Evolutionary conservation across 495 filamentous ascomycete genomes (phyloP), one percentile per base, ranked within the genome.

Genomic region (Aspergillus cristatus): DNA sequence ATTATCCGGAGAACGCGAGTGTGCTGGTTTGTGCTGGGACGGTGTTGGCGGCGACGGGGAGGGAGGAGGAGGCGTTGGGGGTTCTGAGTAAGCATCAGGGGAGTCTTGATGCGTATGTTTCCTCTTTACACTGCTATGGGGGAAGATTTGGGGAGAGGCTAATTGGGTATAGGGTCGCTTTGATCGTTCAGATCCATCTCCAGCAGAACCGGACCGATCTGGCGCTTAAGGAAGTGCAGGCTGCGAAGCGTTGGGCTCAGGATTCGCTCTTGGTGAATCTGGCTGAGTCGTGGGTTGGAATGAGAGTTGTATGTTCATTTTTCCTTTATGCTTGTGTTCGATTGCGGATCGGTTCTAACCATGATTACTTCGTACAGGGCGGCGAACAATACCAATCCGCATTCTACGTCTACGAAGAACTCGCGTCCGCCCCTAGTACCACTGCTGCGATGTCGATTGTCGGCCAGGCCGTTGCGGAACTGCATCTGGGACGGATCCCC

Each of bases 361-460:
- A n/a, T n/a, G n/a, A n/a, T n/a, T 33, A 28, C 45, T 32, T 24
- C 25, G 3, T 40, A 30, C 35, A 93, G 85, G 91, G 91, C 53
- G 88, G 87, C 43, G 90, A 96, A 45, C 88, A 84, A 60, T 98
- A 97, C 68, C 91, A 97, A 59, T 82, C 86, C 47, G 83, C 90
- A 25, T 98, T 91, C 67, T 98, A 98, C 72, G 89, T 98, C 48
- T 98, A 86, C 55, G 90, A 96, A 63, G 91, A 98, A 60, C 78
- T 98, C 28, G 91, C 91, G 14, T 83, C 93, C 58, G 78, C 82
- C 15, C 82, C 86, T 13, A 75, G 81, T 35, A 77, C 82, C 1
- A 63, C 74, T 34, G 73, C 77, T 26, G 71, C 74, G 17, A 55
- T 70, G 24, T 72, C 71, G 17, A 76, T 94, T 26, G 72, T 94